phyloP scores from a whole-genome alignment of 140 eudicot genomes.

The Ambrosia hybrid region DNA sequence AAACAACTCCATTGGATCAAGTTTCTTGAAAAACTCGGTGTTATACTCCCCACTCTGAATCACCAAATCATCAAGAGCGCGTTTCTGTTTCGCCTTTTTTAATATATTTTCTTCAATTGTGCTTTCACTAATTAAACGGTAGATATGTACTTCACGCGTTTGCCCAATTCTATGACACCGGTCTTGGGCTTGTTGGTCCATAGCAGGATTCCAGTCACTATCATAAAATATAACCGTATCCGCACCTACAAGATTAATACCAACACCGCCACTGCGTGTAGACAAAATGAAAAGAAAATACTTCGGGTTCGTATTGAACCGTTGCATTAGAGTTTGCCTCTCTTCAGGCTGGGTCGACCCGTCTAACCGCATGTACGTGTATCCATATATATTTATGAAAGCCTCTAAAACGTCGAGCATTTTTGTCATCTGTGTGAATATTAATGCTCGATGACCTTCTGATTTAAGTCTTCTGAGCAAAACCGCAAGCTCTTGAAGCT shows the following conservation, averaged over 20 bases:
- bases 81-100: slow-evolving; percentile 95
- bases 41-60: slow-evolving; percentile 97
- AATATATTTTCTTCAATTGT: slow-evolving; percentile 95
- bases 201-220: slow-evolving; percentile 99
- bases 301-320: slow-evolving; percentile 92
- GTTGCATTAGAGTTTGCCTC: slow-evolving; percentile 93
- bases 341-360: slow-evolving; percentile 97
- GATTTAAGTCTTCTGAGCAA: slow-evolving; percentile 79
- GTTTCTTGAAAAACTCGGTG: slow-evolving; percentile 90
- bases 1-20: slow-evolving; percentile 90
- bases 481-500: slow-evolving; percentile 90
- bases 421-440: slow-evolving; percentile 97
- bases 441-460: slow-evolving; percentile 92
- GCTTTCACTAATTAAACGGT: slow-evolving; percentile 86
- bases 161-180: slow-evolving; percentile 98
- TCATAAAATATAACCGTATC: slow-evolving; percentile 97
- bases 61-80: slow-evolving; percentile 92
- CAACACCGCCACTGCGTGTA: slow-evolving; percentile 99
- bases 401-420: slow-evolving; percentile 99
- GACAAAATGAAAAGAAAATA: slow-evolving; percentile 87
- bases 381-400: slow-evolving; percentile 85
- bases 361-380: slow-evolving; percentile 96
- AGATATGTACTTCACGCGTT: slow-evolving; percentile 95
- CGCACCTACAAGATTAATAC: slow-evolving; percentile 94
- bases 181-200: slow-evolving; percentile 99